Percentiles rank a stretch among this genome's conserved stretches.
Evolutionary conservation across 306 rosid species (phyloP).

Genomic region (Benincasa hispida): DNA sequence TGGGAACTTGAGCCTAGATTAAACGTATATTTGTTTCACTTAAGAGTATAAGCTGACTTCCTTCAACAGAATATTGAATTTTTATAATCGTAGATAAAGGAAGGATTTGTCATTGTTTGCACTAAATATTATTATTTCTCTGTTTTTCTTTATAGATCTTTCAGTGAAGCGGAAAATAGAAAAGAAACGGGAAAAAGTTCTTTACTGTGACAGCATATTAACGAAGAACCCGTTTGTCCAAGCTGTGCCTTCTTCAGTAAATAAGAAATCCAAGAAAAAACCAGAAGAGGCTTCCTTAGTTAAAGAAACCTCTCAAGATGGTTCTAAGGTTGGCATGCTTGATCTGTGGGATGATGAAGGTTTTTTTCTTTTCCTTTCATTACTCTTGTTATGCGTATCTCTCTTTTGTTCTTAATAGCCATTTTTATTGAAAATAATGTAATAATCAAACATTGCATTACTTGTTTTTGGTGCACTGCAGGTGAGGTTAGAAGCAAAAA

Average conservation of each 20-base stretch:
- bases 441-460: neutral
- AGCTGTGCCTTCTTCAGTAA: constrained; percentile 56
- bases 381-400: neutral
- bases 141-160: constrained; percentile 36
- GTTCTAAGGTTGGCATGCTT: constrained; percentile 40
- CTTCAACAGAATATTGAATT: neutral
- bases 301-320: constrained; percentile 17
- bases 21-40: constrained; percentile 2
- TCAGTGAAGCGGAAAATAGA: constrained; percentile 79
- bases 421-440: neutral
- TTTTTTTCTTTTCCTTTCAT: constrained; percentile 12
- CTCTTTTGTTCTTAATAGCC: neutral
- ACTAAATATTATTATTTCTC: neutral
- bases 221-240: constrained; percentile 66
- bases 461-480: constrained; percentile 19
- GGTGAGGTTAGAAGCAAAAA: constrained; percentile 29
- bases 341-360: constrained; percentile 70
- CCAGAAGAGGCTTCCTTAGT: constrained; percentile 16
- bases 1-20: constrained; percentile 10
- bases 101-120: neutral
- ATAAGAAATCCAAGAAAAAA: constrained; percentile 45
- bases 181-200: constrained; percentile 68
- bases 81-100: too few species aligned
- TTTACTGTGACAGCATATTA: constrained; percentile 51
- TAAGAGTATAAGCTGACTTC: neutral